Conservation (phyloP, 768 basidiomycete genomes). For the Calocybe indica region DNA sequence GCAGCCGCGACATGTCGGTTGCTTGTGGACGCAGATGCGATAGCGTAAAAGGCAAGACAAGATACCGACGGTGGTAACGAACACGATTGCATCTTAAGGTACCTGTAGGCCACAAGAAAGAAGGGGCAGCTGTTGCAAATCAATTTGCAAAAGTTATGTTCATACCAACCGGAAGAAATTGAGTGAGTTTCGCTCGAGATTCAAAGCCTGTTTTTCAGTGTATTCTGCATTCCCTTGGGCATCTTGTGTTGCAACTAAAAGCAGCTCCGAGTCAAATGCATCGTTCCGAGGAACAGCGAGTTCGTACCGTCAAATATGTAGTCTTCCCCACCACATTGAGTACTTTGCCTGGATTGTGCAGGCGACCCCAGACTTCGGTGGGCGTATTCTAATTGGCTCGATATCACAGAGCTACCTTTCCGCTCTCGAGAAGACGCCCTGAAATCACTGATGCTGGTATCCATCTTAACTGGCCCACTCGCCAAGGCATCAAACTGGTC, state of each 20-base stretch:
- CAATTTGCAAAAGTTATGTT: not conserved
- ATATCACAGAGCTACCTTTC: conserved; percentile 43
- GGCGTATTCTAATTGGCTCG: conserved; percentile 22
- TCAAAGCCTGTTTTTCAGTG: conserved; percentile 48
- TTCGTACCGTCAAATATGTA: conserved; percentile 63
- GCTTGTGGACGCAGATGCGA: conserved; percentile 62
- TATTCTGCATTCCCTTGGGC: conserved; percentile 39
- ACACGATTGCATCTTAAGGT: conserved; percentile 69
- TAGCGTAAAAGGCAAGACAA: conserved; percentile 53
- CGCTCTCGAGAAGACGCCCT: conserved; percentile 44
- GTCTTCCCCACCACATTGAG: conserved; percentile 49
- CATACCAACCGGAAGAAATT: conserved; percentile 71
- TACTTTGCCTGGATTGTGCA: conserved; percentile 31
- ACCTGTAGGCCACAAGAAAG: conserved; percentile 35
- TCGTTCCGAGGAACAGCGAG: not conserved
- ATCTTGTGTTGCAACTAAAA: conserved; percentile 13
- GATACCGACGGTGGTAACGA: conserved; percentile 43
- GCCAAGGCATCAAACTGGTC: conserved; percentile 18
- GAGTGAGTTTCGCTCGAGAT: conserved; percentile 69
- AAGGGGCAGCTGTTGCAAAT: conserved; percentile 8
- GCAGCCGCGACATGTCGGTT: conserved; percentile 75
- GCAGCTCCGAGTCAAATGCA: not conserved
- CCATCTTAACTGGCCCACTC: conserved; percentile 31
- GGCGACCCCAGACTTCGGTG: conserved; percentile 55
- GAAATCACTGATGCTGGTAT: conserved; percentile 39